Evolutionary conservation across 2,329 filamentous ascomycete genomes (phyloP), one percentile per base, ranked within the genome.

Genomic region (Coccinonectria pachysandricola): DNA sequence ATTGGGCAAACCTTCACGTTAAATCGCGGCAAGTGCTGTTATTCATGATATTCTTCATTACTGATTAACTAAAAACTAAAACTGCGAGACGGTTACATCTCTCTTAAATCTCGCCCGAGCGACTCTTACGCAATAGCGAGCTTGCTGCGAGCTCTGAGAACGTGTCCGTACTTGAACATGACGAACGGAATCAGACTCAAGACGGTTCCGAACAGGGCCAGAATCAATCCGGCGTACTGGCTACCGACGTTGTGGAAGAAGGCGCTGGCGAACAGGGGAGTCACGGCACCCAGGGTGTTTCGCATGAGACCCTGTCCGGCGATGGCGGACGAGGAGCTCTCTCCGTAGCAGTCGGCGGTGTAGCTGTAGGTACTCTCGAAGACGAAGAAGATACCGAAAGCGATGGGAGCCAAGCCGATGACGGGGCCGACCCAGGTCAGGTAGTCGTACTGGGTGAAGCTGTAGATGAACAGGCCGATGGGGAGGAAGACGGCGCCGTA

Each of bases 361-460:
- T 40, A 40, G 25, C 38, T 40, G 20, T 40, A 40, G 7, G 38
- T 40, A 8, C 34, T 38, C 13, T 40, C 38, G 7, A 40, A 40
- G 3, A 40, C 38, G 15, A 40, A 40, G 27, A 38, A 40, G 15
- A 40, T 38, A 17, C 38, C 38, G 6, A 40, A 40, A 3, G 38
- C 38, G 3, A 40, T 40, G 5, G 38, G 38, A 8, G 38, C 38
- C 9, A 40, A 37, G 4, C 37, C 37, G 5, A 40, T 34, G 3
- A 27, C 26, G 0, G 38, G 38, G 0, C 38, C 38, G 3, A 40
- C 35, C 38, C 38, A 40, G n/a, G 34, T 35, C 10, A 40, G 16
- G 8, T 26, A 27, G 2, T 34, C 26, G 12, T 40, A 40, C 5
- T 40, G 38, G 4, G 38, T 40, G 22, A 40, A 40, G 18, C 38